Base-by-base conservation (phyloP, 1,284 basidiomycete genomes). In the Cryptococcus jaspeensis region DNA sequence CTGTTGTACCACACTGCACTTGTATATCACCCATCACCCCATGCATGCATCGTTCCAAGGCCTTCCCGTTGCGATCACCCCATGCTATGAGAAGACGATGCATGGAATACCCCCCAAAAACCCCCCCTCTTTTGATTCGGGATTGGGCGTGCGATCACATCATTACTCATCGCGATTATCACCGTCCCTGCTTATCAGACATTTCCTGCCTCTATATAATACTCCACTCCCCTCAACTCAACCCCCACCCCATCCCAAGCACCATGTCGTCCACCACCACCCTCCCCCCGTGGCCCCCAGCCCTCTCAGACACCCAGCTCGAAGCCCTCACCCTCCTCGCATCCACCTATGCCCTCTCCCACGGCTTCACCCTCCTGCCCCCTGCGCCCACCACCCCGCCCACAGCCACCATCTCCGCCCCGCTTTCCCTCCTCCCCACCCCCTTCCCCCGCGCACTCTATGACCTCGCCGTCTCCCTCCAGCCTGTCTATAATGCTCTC, bases 351-450 rank as follows among this genome's bases (percentile, higher is more conserved):
- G 89, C 93, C 1, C 82, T 98, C 55, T 83, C 89, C 2, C 87
- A 90, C 74, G 91, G 91, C 9, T 81, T 96, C 43, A 83, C 90
- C 22, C 92, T 92, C 72, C 85, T 93, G 16, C 89, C 89, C 5
- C 67, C 81, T 22, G 74, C 78, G 81, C 87, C 87, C 0, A 84
- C 85, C 82, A 82, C 8, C 70, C 78, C 81, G 2, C 87, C 87
- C 0, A 84, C 85, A 20, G 83, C 85, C 6, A 87, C 86, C 0
- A 90, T 94, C 63, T 90, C 96, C 71, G 93, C 92, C 0, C 94
- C 95, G 0, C 80, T 95, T 66, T 84, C 92, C 1, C 82, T 98
- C 50, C 83, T 95, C 62, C 94, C 94, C 0, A 85, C 91, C 0
- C 92, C 93, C 0, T 86, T 97, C 63, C 94, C 95, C 0, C 82